These are phyloP conservation scores for Pseudopithomyces chartarum DNA, from an alignment of 2,329 filamentous ascomycete genomes.

Conservation along the genomic window DNA sequence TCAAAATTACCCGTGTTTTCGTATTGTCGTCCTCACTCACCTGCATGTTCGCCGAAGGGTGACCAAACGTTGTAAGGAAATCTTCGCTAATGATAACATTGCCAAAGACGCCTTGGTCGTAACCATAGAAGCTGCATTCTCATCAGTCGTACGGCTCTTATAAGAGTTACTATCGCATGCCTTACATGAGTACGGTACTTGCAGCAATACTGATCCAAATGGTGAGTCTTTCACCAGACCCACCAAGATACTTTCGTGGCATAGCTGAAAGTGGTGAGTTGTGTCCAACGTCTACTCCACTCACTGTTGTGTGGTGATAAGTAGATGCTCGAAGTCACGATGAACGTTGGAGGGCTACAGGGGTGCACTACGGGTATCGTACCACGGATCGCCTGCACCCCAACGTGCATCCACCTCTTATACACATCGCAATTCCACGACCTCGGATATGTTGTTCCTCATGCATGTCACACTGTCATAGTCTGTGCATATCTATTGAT, in stretches of 20 bases:
- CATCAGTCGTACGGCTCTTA: neutral
- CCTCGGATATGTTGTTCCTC: constrained; percentile 5
- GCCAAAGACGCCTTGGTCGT: constrained; percentile 42
- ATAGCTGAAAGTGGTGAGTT: constrained; percentile 27
- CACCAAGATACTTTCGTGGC: constrained; percentile 56
- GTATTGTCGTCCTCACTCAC: neutral
- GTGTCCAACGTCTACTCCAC: neutral
- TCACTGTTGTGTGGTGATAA: neutral
- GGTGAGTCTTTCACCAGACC: constrained; percentile 56
- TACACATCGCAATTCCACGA: neutral
- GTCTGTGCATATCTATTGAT: neutral
- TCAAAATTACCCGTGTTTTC: neutral
- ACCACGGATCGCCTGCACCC: neutral
- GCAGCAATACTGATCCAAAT: constrained; percentile 59
- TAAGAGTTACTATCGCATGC: neutral
- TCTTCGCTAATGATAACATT: constrained; percentile 42
- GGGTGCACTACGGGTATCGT: neutral
- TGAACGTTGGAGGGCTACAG: neutral
- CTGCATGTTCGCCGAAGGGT: constrained; percentile 37
- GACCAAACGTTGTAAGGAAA: constrained; percentile 35
- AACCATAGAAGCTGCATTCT: constrained; percentile 49
- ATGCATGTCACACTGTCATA: neutral
- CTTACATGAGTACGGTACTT: constrained; percentile 52
- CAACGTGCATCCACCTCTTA: neutral
- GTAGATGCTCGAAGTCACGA: neutral